A percentile compares a stretch with the other conserved stretches of the same genome.
Evolutionary conservation across 805 yeast species (phyloP).

Genomic region (Zygotorulaspora florentina): DNA sequence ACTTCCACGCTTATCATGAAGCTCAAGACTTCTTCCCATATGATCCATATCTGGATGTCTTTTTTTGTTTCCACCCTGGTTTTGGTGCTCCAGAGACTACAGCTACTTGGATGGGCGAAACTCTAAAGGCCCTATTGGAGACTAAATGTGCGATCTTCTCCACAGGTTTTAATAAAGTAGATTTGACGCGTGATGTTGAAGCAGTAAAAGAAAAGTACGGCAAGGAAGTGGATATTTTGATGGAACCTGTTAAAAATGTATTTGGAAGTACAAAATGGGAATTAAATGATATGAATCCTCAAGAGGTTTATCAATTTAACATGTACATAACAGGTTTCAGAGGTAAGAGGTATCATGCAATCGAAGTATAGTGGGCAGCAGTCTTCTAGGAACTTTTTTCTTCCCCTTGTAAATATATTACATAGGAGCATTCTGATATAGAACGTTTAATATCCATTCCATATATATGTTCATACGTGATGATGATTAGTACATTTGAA

Average conservation of each 20-base stretch:
- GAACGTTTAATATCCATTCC: neutral
- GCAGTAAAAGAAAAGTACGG: constrained; percentile 64
- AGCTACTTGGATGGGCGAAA: constrained; percentile 84
- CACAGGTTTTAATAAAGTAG: constrained; percentile 82
- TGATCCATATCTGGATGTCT: constrained; percentile 91
- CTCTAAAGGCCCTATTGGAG: constrained; percentile 82
- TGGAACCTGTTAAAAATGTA: constrained; percentile 66
- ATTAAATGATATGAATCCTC: constrained; percentile 85
- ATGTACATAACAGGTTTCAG: constrained; percentile 86
- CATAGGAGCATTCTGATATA: neutral
- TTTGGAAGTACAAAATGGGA: constrained; percentile 93
- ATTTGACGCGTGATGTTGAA: constrained; percentile 61
- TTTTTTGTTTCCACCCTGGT: constrained; percentile 95
- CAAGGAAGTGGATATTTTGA: constrained; percentile 75
- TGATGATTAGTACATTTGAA: constrained; percentile 10
- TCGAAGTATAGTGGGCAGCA: constrained; percentile 28
- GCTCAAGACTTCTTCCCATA: constrained; percentile 95
- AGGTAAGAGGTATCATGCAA: constrained; percentile 95
- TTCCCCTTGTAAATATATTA: constrained; percentile 1
- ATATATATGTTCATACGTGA: neutral
- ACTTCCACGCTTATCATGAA: constrained; percentile 86
- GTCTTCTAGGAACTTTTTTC: neutral
- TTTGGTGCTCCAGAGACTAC: constrained; percentile 75
- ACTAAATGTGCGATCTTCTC: constrained; percentile 89
- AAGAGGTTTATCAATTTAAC: constrained; percentile 89